Evolutionary conservation across 345 rosid genomes (phyloP).

Genomic region (Linum usitatissimum): DNA sequence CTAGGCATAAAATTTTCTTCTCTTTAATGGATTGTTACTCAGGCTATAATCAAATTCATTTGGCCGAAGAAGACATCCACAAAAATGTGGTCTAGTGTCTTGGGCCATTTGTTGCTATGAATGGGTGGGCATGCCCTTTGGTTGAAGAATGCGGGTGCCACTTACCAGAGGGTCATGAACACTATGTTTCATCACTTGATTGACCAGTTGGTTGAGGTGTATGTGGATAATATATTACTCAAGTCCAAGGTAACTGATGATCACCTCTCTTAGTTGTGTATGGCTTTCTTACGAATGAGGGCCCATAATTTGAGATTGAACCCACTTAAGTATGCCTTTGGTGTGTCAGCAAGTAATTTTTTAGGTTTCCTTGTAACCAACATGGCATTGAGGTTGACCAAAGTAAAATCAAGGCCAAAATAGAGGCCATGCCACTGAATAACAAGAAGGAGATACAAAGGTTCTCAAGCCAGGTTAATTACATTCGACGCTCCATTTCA

Average conservation of each 20-base stretch:
- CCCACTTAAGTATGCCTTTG: constrained; percentile 1
- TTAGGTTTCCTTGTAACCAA: neutral
- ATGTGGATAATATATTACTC: neutral
- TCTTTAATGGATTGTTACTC: neutral
- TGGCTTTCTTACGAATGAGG: neutral
- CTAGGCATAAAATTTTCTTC: too few species aligned
- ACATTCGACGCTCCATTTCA: neutral
- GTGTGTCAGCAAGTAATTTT: neutral
- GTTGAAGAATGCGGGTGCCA: neutral
- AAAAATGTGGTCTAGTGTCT: too few species aligned
- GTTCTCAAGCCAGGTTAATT: constrained; percentile 1
- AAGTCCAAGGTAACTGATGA: neutral
- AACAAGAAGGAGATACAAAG: neutral
- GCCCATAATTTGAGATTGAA: neutral
- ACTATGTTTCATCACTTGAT: too few species aligned
- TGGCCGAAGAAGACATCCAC: neutral
- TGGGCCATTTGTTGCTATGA: too few species aligned
- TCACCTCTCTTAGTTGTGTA: neutral
- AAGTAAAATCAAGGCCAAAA: neutral
- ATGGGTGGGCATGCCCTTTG: neutral
- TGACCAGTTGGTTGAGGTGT: neutral
- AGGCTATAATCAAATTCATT: neutral
- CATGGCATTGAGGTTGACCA: neutral
- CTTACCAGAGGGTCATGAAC: too few species aligned
- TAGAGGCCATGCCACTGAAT: neutral